phyloP scores from a whole-genome alignment of 1,284 basidiomycete genomes.

The Ceratobasidium sp. region DNA sequence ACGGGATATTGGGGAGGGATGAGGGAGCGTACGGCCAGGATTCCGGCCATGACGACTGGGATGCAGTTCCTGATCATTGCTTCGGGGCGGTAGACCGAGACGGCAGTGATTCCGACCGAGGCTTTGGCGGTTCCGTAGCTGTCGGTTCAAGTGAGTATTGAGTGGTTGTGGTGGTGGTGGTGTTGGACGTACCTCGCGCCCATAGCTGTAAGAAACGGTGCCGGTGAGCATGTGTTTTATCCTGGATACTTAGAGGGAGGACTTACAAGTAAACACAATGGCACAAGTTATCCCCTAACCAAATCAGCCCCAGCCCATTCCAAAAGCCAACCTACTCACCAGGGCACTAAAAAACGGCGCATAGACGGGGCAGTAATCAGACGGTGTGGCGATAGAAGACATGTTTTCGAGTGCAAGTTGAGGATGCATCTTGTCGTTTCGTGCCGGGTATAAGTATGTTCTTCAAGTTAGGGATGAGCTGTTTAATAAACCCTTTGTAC shows the following conservation, averaged over 20 bases:
- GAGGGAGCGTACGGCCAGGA: constrained; percentile 79
- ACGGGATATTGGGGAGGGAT: constrained; percentile 1
- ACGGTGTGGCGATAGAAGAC: constrained; percentile 56
- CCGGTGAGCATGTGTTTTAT: neutral
- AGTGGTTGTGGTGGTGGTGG: neutral
- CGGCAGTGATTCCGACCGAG: constrained; percentile 97
- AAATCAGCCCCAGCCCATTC: neutral
- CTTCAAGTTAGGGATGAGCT: too few relatives aligned
- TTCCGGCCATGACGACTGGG: constrained; percentile 99
- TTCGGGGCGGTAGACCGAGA: constrained; percentile 95
- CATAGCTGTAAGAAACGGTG: constrained; percentile 58
- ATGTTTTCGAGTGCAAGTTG: neutral
- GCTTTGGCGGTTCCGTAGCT: constrained; percentile 93
- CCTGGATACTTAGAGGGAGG: neutral
- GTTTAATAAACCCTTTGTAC: too few relatives aligned
- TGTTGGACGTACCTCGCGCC: constrained; percentile 63
- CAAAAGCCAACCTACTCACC: constrained; percentile 59
- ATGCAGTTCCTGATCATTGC: constrained; percentile 96
- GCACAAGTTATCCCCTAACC: constrained; percentile 90
- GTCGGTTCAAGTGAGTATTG: neutral
- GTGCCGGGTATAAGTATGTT: neutral
- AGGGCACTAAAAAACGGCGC: constrained; percentile 97
- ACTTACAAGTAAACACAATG: constrained; percentile 96
- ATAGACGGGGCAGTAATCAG: constrained; percentile 91
- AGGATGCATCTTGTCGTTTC: neutral